A percentile compares a stretch with the other conserved stretches of the same genome.
Conservation (phyloP, 805 yeast species). For the Scheffersomyces lignosus region DNA sequence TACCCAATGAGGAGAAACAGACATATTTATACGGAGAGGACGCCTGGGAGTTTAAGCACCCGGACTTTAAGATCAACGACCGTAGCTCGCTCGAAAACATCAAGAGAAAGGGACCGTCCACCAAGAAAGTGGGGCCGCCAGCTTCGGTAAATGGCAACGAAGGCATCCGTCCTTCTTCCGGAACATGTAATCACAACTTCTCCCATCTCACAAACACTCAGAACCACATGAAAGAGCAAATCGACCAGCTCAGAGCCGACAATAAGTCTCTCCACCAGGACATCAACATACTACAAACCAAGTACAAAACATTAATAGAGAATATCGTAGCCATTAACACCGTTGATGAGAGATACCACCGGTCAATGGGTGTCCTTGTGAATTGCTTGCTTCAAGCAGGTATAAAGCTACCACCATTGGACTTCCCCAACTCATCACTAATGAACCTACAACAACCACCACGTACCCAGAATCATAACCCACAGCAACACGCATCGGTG, state of each 20-base stretch:
- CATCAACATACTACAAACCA: slow-evolving; percentile 45
- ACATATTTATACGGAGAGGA: slow-evolving; percentile 64
- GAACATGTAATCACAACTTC: slow-evolving; percentile 5
- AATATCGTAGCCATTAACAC: slow-evolving; percentile 57
- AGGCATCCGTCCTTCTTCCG: background rate
- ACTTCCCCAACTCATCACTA: slow-evolving; percentile 46
- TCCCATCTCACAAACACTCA: slow-evolving; percentile 7
- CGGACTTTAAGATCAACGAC: slow-evolving; percentile 77
- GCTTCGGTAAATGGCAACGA: slow-evolving; percentile 3
- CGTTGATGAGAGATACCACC: slow-evolving; percentile 55
- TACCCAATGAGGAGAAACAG: slow-evolving; percentile 58
- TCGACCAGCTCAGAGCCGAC: slow-evolving; percentile 35
- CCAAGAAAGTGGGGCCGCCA: slow-evolving; percentile 38
- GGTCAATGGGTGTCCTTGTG: slow-evolving; percentile 51
- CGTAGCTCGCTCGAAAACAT: slow-evolving; percentile 81
- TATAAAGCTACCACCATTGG: slow-evolving; percentile 64
- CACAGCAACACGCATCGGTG: background rate
- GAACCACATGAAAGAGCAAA: slow-evolving; percentile 25
- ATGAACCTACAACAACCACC: slow-evolving; percentile 14
- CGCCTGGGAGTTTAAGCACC: slow-evolving; percentile 95
- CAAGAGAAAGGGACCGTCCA: slow-evolving; percentile 73
- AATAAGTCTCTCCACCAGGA: slow-evolving; percentile 33
- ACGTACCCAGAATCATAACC: background rate
- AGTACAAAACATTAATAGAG: slow-evolving; percentile 65
- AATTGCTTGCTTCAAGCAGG: slow-evolving; percentile 57